Evolutionary conservation across 495 filamentous ascomycete genomes (phyloP).

Genomic region (Amniculicola lignicola): DNA sequence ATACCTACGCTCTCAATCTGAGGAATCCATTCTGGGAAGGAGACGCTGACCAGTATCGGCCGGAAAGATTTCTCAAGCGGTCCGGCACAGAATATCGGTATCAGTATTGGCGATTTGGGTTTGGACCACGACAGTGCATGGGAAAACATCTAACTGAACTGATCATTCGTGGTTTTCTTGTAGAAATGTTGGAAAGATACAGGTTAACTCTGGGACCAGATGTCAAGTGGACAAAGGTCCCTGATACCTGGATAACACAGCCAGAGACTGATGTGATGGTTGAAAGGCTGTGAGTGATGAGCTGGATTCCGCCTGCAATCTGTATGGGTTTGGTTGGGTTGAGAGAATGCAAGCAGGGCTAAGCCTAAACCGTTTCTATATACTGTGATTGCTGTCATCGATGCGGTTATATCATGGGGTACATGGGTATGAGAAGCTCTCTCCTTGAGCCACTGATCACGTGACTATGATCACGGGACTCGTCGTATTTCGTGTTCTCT

Average conservation of each 20-base stretch:
- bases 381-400: too few relatives aligned
- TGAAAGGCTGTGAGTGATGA: too few relatives aligned
- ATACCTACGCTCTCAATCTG: constrained; percentile 44
- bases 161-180: background rate
- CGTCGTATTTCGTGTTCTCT: too few relatives aligned
- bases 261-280: background rate
- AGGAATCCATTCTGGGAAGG: constrained; percentile 41
- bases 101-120: constrained; percentile 26
- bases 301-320: too few relatives aligned
- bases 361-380: too few relatives aligned
- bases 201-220: background rate
- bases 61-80: constrained; percentile 3
- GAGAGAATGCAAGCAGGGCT: too few relatives aligned
- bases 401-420: too few relatives aligned
- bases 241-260: constrained; percentile 8
- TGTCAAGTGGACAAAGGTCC: constrained; percentile 1
- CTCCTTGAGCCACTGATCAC: too few relatives aligned
- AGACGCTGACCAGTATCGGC: constrained; percentile 32
- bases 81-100: constrained; percentile 10
- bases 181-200: constrained; percentile 7
- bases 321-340: too few relatives aligned
- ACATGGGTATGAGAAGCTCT: too few relatives aligned
- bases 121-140: constrained; percentile 25
- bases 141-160: constrained; percentile 17
- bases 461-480: too few relatives aligned